A percentile compares a stretch with the other conserved stretches of the same genome.
These are phyloP conservation scores for Alternaria infectoria DNA, from an alignment of 2,329 filamentous ascomycete species.

Conservation along the genomic window DNA sequence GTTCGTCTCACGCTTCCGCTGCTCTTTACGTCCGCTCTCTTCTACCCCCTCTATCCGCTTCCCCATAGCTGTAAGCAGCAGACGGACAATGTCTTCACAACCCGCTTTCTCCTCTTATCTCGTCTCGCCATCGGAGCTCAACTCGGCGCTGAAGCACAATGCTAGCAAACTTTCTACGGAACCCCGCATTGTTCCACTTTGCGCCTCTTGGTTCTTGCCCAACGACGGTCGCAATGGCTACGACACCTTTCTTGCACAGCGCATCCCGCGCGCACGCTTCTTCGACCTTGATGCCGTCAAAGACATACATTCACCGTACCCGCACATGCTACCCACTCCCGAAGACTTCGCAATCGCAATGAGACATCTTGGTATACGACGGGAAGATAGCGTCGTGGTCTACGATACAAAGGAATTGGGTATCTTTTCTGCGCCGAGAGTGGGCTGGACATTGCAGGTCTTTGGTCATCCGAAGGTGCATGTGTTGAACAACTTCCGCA, in stretches of 20 bases:
- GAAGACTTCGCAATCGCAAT: slow-evolving; percentile 86
- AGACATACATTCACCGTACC: slow-evolving; percentile 85
- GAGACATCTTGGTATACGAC: slow-evolving; percentile 83
- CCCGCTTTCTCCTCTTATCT: slow-evolving; percentile 76
- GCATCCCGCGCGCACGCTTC: slow-evolving; percentile 90
- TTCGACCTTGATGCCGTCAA: slow-evolving; percentile 95
- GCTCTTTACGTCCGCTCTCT: slow-evolving; percentile 30
- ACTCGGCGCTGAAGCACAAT: slow-evolving; percentile 82
- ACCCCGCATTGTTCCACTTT: slow-evolving; percentile 84
- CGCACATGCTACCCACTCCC: slow-evolving; percentile 90
- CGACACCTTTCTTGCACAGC: slow-evolving; percentile 78
- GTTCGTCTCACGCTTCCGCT: slow-evolving; percentile 38
- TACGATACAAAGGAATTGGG: slow-evolving; percentile 92
- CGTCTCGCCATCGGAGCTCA: slow-evolving; percentile 81
- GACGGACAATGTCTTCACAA: slow-evolving; percentile 37
- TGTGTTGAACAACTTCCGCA: slow-evolving; percentile 91
- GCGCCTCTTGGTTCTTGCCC: slow-evolving; percentile 94
- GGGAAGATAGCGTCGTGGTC: slow-evolving; percentile 89
- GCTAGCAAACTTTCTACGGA: slow-evolving; percentile 80
- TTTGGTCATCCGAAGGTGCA: slow-evolving; percentile 92
- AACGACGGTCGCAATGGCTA: slow-evolving; percentile 86
- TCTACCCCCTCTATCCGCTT: slow-evolving; percentile 17
- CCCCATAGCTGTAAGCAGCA: slow-evolving; percentile 13
- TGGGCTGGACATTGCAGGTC: slow-evolving; percentile 88
- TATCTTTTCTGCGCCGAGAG: slow-evolving; percentile 91